A percentile compares a stretch with the other conserved stretches of the same genome.
These are phyloP conservation scores for Geotrichum australiense DNA, from an alignment of 1,139 yeast species.

Conservation along the genomic window DNA sequence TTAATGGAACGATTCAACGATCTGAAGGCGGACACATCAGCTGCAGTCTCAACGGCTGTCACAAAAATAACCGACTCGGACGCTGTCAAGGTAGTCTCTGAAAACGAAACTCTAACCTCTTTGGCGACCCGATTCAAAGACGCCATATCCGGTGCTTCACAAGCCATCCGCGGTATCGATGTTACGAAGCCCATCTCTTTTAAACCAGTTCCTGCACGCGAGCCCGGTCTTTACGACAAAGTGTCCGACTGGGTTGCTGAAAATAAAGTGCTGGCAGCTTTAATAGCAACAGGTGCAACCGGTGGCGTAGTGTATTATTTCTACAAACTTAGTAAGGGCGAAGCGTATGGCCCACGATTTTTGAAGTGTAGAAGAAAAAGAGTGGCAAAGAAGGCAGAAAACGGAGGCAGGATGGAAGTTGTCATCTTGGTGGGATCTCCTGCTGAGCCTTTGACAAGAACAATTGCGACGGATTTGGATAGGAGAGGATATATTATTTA, in stretches of 20 bases:
- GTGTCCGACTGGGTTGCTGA: constrained; percentile 27
- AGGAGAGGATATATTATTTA: constrained; percentile 75
- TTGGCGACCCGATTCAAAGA: constrained; percentile 10
- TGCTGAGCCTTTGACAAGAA: constrained; percentile 62
- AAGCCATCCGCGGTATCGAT: constrained; percentile 7
- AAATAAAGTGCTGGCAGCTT: constrained; percentile 25
- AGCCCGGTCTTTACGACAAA: constrained; percentile 23
- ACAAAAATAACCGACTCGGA: constrained; percentile 22
- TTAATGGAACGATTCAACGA: constrained; percentile 21
- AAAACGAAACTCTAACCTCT: constrained; percentile 13
- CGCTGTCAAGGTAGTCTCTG: constrained; percentile 18
- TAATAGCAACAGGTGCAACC: constrained; percentile 24
- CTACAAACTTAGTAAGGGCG: constrained; percentile 18
- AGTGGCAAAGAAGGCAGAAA: constrained; percentile 53
- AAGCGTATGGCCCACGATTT: constrained; percentile 16
- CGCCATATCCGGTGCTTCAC: constrained; percentile 10
- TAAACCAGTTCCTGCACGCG: constrained; percentile 28
- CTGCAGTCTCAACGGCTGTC: constrained; percentile 23
- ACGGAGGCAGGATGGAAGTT: constrained; percentile 72
- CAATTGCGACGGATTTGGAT: constrained; percentile 67
- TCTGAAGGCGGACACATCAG: constrained; percentile 23
- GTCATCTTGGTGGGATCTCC: constrained; percentile 72
- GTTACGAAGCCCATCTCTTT: constrained; percentile 5
- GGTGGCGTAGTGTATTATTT: constrained; percentile 23
- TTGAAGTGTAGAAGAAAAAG: constrained; percentile 32